These are phyloP conservation scores for Rhododendron ovatum DNA, from an alignment of 148 eudicot species.

Conservation along the genomic window DNA sequence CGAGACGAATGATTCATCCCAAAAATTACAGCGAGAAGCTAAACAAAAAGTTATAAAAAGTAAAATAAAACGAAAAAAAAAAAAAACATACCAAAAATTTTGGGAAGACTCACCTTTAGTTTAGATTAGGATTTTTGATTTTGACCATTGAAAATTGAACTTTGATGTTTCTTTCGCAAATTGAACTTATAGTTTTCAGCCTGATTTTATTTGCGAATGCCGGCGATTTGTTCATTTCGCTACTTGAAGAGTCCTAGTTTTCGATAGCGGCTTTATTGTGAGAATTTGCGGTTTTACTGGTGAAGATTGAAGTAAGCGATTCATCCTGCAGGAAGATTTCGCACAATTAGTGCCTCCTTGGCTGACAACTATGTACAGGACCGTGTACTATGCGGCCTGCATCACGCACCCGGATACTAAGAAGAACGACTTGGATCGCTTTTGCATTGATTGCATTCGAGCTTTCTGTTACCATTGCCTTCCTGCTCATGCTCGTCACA, in stretches of 20 bases:
- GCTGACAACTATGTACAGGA: not conserved
- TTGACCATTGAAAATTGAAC: not conserved
- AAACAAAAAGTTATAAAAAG: too few relatives aligned
- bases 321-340: not conserved
- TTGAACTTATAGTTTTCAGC: too few relatives aligned
- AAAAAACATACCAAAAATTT: too few relatives aligned
- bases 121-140: too few relatives aligned
- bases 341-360: conserved; percentile 2
- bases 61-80: too few relatives aligned
- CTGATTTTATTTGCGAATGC: too few relatives aligned
- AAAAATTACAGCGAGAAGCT: too few relatives aligned
- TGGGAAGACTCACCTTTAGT: too few relatives aligned
- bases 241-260: not conserved
- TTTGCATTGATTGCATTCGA: not conserved
- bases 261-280: not conserved
- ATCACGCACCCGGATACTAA: not conserved
- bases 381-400: not conserved
- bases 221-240: too few relatives aligned
- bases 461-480: not conserved
- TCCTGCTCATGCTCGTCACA: not conserved
- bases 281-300: not conserved
- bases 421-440: conserved; percentile 2
- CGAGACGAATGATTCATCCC: too few relatives aligned
- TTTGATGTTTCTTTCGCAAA: not conserved
- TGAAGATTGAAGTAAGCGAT: not conserved